Conservation (phyloP, 345 rosid species). For the Citrus mangshanensis region DNA sequence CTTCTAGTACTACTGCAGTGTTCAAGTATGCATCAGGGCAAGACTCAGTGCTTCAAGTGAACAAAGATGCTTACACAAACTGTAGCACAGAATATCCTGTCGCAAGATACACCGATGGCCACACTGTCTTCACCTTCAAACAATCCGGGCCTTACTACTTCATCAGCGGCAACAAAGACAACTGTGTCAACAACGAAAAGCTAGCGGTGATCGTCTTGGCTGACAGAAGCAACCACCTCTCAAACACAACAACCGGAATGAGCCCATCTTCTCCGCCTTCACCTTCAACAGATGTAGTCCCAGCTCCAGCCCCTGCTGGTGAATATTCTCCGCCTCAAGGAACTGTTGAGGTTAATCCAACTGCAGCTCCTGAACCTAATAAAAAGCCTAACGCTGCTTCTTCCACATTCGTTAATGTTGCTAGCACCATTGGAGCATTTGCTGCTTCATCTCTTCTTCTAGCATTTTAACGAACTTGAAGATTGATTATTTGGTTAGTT, state of each 20-base stretch:
- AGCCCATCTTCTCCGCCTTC: constrained; percentile 25
- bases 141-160: constrained; percentile 62
- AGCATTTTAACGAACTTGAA: constrained; percentile 15
- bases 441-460: constrained; percentile 50
- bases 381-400: constrained; percentile 39
- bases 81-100: constrained; percentile 47
- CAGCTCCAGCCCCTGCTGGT: constrained; percentile 50
- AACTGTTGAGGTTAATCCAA: constrained; percentile 37
- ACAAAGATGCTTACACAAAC: constrained; percentile 45
- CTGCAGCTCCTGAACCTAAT: constrained; percentile 44
- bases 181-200: constrained; percentile 71
- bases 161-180: constrained; percentile 73
- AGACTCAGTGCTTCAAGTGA: constrained; percentile 76
- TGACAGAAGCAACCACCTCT: constrained; percentile 40
- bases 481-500: neutral
- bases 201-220: constrained; percentile 59
- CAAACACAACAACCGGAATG: constrained; percentile 13
- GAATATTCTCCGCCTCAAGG: constrained; percentile 45
- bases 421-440: constrained; percentile 42
- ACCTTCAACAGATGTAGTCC: constrained; percentile 22
- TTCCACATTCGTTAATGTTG: constrained; percentile 22
- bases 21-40: constrained; percentile 48
- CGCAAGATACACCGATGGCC: constrained; percentile 42
- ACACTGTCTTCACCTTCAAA: constrained; percentile 52
- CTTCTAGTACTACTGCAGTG: constrained; percentile 35